Evolutionary conservation across 2,329 filamentous ascomycete genomes (phyloP).

Genomic region (Botrytis squamosa): DNA sequence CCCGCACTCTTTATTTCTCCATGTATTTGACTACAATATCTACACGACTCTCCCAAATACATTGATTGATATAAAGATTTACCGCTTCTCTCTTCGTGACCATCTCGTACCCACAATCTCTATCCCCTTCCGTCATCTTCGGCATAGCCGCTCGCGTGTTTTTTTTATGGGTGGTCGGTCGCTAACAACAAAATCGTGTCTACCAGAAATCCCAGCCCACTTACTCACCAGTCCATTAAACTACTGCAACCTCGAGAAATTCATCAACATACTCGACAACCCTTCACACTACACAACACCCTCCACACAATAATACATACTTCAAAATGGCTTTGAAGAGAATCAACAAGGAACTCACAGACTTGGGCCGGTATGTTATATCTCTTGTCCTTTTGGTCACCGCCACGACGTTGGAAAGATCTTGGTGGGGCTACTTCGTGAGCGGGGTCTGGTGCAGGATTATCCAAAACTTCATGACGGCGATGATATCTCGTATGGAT

Average conservation of each 20-base stretch:
- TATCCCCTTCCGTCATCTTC: slow-evolving; percentile 27
- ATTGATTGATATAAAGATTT: not conserved
- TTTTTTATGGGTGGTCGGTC: slow-evolving; percentile 25
- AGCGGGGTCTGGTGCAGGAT: slow-evolving; percentile 38
- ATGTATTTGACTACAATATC: slow-evolving; percentile 11
- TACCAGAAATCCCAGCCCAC: slow-evolving; percentile 21
- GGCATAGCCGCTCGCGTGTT: slow-evolving; percentile 30
- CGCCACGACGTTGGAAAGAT: slow-evolving; percentile 24
- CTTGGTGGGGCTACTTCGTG: slow-evolving; percentile 35
- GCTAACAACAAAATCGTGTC: slow-evolving; percentile 30
- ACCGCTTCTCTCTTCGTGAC: not conserved
- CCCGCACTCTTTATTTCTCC: not conserved
- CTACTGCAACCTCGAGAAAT: slow-evolving; percentile 33
- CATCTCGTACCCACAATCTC: slow-evolving; percentile 11
- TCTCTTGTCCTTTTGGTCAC: slow-evolving; percentile 23
- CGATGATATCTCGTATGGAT: slow-evolving; percentile 9
- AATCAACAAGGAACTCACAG: slow-evolving; percentile 91
- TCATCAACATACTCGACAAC: slow-evolving; percentile 27
- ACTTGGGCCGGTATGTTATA: slow-evolving; percentile 75
- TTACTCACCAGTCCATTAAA: slow-evolving; percentile 32
- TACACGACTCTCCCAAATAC: slow-evolving; percentile 2
- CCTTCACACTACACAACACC: slow-evolving; percentile 22
- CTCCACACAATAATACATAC: slow-evolving; percentile 32
- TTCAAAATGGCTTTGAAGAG: slow-evolving; percentile 79
- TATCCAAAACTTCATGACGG: slow-evolving; percentile 39